Evolutionary conservation across 2,329 filamentous ascomycete species (phyloP).

Genomic region (Alternaria tenuissima): DNA sequence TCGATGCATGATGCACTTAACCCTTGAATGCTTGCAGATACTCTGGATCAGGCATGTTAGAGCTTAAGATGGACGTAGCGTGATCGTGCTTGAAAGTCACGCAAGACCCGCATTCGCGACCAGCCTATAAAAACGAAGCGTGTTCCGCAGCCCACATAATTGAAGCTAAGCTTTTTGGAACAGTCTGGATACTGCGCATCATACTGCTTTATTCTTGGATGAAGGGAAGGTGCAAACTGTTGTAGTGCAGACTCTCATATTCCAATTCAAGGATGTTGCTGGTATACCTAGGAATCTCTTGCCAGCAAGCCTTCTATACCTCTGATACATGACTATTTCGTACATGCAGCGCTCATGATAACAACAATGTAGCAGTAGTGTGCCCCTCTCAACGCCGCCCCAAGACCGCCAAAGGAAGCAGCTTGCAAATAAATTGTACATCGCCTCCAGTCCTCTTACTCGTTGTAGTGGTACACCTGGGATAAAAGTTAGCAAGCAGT

Average conservation of each 20-base stretch:
- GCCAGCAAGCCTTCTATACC: slow-evolving; percentile 22
- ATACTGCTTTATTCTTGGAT: neutral
- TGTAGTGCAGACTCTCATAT: neutral
- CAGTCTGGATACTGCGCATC: neutral
- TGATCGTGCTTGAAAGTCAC: slow-evolving; percentile 4
- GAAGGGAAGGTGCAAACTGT: neutral
- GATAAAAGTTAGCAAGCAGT: slow-evolving; percentile 2
- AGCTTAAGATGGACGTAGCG: neutral
- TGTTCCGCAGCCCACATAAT: slow-evolving; percentile 7
- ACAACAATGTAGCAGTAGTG: slow-evolving; percentile 12
- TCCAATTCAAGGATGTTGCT: slow-evolving; percentile 8
- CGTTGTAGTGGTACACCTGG: slow-evolving; percentile 89
- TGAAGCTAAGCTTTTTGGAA: neutral
- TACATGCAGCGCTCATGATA: slow-evolving; percentile 18
- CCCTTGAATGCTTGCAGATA: neutral
- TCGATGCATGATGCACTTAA: neutral
- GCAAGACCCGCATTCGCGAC: slow-evolving; percentile 1
- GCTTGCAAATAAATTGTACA: slow-evolving; percentile 9
- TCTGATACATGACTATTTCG: slow-evolving; percentile 15
- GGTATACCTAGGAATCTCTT: slow-evolving; percentile 15
- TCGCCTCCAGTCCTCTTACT: slow-evolving; percentile 59
- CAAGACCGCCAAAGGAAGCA: slow-evolving; percentile 33
- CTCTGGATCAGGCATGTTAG: neutral
- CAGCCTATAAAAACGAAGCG: slow-evolving; percentile 9
- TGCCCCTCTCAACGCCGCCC: slow-evolving; percentile 39